Percentiles rank a stretch among this genome's conserved stretches.
These are phyloP conservation scores for Pseudotsuga menziesii DNA, from an alignment of 75 land plant species.

Conservation along the genomic window DNA sequence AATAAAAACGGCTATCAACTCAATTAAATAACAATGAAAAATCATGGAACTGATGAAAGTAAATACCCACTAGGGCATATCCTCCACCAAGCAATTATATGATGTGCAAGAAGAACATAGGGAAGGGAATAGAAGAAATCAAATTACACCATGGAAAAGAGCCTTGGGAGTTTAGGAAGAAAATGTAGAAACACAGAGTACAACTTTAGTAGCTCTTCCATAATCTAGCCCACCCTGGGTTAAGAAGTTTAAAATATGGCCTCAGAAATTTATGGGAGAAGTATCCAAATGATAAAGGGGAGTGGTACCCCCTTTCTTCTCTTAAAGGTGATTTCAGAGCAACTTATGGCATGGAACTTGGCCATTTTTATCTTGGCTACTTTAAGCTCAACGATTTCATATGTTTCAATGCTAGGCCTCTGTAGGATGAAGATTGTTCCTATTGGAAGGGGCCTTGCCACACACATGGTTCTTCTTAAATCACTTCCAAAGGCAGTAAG, in stretches of 20 bases:
- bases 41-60: slow-evolving; percentile 48
- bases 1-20: too few species aligned
- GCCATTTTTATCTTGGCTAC: slow-evolving; percentile 56
- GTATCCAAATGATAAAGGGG: slow-evolving; percentile 30
- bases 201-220: background rate
- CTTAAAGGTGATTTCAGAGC: slow-evolving; percentile 75
- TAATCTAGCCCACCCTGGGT: slow-evolving; percentile 26
- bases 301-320: slow-evolving; percentile 68
- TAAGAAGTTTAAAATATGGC: slow-evolving; percentile 50
- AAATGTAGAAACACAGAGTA: background rate
- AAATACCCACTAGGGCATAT: slow-evolving; percentile 27
- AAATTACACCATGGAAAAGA: background rate
- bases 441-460: slow-evolving; percentile 49
- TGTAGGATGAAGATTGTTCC: slow-evolving; percentile 64
- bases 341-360: slow-evolving; percentile 62
- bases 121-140: too few species aligned
- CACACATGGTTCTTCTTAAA: slow-evolving; percentile 63
- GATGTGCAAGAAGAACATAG: background rate
- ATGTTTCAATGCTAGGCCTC: slow-evolving; percentile 39
- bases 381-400: slow-evolving; percentile 69
- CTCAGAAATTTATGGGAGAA: slow-evolving; percentile 42
- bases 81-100: slow-evolving; percentile 12
- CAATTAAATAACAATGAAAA: too few species aligned
- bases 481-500: background rate
- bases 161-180: background rate